Evolutionary conservation across 345 rosid genomes (phyloP), one percentile per base, ranked within the genome.

Genomic region (Acer negundo): DNA sequence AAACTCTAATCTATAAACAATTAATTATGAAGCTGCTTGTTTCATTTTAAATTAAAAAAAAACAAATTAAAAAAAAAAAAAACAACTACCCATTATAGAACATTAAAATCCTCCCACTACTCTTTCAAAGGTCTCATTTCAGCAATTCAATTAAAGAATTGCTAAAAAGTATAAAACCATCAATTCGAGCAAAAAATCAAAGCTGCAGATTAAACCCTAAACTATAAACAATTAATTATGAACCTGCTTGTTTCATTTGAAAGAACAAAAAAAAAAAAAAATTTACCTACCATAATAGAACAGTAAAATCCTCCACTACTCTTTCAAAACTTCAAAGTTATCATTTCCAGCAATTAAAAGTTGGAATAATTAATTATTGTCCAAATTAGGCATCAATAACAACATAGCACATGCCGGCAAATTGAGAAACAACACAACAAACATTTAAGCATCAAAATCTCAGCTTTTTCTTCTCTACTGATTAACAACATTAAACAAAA

Each of bases 91-190:
- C n/a, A n/a, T n/a, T n/a, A n/a, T 12, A 16, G 62, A 20, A 20
- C 38, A 46, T 0, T 4, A 20, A 73, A 62, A 59, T 42, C 40
- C 8, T 42, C 44, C n/a, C 55, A 26, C 64, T 17, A 31, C 10
- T 26, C 3, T 6, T 17, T 22, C n/a, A 58, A 58, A 72, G n/a
- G n/a, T n/a, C 26, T 35, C 19, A 67, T 61, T 67, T 23, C 24
- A 40, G 40, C 28, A 59, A 59, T 20, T 20, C 15, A 59, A 13
- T 20, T 16, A n/a, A 13, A 20, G n/a, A 59, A 61, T 49, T 11
- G 16, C 77, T 74, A 4, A 77, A 70, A 69, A 81, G 23, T 23
- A 2, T 16, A 67, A 72, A 47, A 42, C 28, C 59, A 55, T 35
- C 38, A 64, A 31, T 62, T 49, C n/a, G 2, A 73, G 6, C 4